Conservation (phyloP, 768 basidiomycete species). For the Boletales sp. region DNA sequence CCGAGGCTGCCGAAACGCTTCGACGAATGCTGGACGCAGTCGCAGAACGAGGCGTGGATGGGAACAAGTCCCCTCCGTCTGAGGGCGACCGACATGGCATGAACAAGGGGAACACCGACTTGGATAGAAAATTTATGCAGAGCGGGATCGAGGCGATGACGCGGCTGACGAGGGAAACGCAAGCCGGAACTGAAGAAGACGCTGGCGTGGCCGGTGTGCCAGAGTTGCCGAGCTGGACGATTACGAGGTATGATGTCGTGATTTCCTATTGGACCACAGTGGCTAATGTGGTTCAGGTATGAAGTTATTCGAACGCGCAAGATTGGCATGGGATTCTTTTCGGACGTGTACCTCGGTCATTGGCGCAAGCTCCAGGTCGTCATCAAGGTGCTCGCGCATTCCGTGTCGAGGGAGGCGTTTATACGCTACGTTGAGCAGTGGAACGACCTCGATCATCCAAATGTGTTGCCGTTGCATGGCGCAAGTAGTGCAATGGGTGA, state of each 20-base stretch:
- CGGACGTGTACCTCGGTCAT: constrained; percentile 70
- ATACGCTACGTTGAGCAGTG: constrained; percentile 68
- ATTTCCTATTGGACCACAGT: background rate
- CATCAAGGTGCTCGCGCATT: constrained; percentile 66
- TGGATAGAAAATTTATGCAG: constrained; percentile 67
- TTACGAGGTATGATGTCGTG: constrained; percentile 47
- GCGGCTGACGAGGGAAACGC: constrained; percentile 44
- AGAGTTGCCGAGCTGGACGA: constrained; percentile 69
- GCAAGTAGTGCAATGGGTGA: constrained; percentile 70
- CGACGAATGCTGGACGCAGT: constrained; percentile 10
- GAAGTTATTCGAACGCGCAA: constrained; percentile 70
- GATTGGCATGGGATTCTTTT: constrained; percentile 74
- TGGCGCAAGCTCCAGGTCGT: constrained; percentile 69
- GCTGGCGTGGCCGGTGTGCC: background rate
- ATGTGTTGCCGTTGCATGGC: constrained; percentile 72
- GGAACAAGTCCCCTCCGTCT: background rate
- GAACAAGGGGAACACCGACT: constrained; percentile 2
- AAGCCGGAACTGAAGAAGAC: background rate
- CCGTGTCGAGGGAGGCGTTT: constrained; percentile 62
- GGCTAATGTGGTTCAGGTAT: constrained; percentile 40
- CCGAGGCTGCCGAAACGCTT: constrained; percentile 23
- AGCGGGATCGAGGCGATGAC: constrained; percentile 68
- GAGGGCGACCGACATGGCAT: background rate
- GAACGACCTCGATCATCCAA: constrained; percentile 63
- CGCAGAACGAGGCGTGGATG: background rate